Evolutionary conservation across 768 basidiomycete genomes (phyloP).

Genomic region (Gymnopilus dilepis): DNA sequence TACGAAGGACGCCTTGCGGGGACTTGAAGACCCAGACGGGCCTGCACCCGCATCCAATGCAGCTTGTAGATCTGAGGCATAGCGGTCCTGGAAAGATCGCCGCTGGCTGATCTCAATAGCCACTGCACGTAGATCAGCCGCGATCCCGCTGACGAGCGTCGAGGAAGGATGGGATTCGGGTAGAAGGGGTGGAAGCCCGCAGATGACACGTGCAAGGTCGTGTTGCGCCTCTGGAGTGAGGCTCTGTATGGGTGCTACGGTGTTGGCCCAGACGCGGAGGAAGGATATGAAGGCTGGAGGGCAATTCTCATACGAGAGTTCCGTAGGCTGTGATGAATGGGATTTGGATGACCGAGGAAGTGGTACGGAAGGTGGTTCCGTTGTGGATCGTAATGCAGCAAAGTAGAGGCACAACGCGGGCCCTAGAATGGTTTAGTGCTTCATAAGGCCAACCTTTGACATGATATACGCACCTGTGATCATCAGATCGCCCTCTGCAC

Average conservation of each 20-base stretch:
- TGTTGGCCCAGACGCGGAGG: constrained; percentile 72
- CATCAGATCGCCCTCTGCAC: constrained; percentile 85
- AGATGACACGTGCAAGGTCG: constrained; percentile 76
- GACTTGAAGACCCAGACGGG: constrained; percentile 29
- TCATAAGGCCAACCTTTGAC: background rate
- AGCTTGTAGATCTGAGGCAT: constrained; percentile 75
- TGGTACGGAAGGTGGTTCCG: constrained; percentile 80
- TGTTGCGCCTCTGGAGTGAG: constrained; percentile 71
- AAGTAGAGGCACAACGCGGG: constrained; percentile 87
- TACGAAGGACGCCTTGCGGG: constrained; percentile 44
- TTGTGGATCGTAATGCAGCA: constrained; percentile 77
- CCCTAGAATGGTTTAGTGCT: constrained; percentile 42
- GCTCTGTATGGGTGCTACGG: constrained; percentile 67
- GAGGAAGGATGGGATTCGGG: constrained; percentile 34
- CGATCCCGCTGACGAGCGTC: constrained; percentile 58
- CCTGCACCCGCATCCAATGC: constrained; percentile 69
- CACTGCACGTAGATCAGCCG: constrained; percentile 83
- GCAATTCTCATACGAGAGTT: constrained; percentile 72
- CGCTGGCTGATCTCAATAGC: constrained; percentile 89
- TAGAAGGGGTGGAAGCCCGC: constrained; percentile 57
- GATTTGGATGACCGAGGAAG: constrained; percentile 63
- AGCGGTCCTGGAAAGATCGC: constrained; percentile 82
- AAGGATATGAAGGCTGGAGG: constrained; percentile 71
- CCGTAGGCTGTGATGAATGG: constrained; percentile 44
- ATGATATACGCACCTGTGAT: constrained; percentile 61